Conservation (phyloP, 352 stramenopile genomes). For the Pythium rishiriense region DNA sequence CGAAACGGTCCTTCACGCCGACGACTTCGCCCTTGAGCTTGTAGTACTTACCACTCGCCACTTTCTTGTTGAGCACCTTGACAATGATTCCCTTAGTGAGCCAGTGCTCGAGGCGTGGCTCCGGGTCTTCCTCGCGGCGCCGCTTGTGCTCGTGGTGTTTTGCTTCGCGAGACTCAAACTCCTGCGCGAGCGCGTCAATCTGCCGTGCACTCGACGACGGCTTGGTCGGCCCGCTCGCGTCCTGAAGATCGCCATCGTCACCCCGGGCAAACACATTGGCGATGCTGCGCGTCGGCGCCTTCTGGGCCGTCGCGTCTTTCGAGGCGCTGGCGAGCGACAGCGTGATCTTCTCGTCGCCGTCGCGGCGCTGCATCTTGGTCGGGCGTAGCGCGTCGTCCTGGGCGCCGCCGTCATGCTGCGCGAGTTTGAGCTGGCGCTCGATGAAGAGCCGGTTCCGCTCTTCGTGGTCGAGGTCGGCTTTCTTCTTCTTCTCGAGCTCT, state of each 20-base stretch:
- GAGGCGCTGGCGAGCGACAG: slow-evolving; percentile 31
- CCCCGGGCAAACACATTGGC: slow-evolving; percentile 14
- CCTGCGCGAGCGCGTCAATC: slow-evolving; percentile 26
- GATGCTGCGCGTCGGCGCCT: background rate
- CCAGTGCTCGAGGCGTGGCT: slow-evolving; percentile 87
- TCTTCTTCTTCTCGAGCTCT: slow-evolving; percentile 83
- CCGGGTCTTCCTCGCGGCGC: slow-evolving; percentile 46
- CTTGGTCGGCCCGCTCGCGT: background rate
- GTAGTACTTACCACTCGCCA: slow-evolving; percentile 88
- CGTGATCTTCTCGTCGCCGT: slow-evolving; percentile 40
- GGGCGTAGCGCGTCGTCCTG: slow-evolving; percentile 36
- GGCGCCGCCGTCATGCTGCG: slow-evolving; percentile 31
- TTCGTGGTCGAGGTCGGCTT: slow-evolving; percentile 90
- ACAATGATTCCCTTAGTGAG: slow-evolving; percentile 90
- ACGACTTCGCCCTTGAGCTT: slow-evolving; percentile 86
- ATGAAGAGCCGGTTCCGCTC: slow-evolving; percentile 81
- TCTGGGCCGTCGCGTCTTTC: slow-evolving; percentile 12
- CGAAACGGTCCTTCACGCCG: slow-evolving; percentile 79
- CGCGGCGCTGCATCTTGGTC: slow-evolving; percentile 58
- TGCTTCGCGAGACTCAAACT: slow-evolving; percentile 21
- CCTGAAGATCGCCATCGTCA: background rate
- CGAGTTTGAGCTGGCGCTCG: slow-evolving; percentile 72
- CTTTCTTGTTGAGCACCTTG: slow-evolving; percentile 93
- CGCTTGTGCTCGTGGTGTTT: slow-evolving; percentile 29
- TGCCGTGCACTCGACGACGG: background rate